phyloP scores from a whole-genome alignment of 345 rosid species.

The Kernera saxatilis region DNA sequence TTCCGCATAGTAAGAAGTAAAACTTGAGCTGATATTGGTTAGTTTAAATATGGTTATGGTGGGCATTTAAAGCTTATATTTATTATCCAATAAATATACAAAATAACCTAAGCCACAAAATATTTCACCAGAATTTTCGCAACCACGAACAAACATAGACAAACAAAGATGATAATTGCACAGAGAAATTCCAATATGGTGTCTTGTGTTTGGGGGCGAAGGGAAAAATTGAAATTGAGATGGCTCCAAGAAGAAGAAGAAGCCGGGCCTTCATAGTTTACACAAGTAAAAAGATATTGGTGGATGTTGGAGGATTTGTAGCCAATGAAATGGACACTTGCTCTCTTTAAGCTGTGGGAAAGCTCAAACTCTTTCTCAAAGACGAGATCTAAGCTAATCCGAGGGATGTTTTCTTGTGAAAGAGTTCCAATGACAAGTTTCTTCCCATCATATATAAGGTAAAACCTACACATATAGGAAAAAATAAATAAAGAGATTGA shows the following conservation, averaged over 20 bases:
- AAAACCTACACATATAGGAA: conserved; percentile 58
- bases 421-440: conserved; percentile 62
- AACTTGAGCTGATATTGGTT: background rate
- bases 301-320: conserved; percentile 40
- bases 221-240: background rate
- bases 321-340: conserved; percentile 53
- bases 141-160: background rate
- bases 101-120: background rate
- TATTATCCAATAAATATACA: conserved; percentile 4
- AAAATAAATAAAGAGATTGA: background rate
- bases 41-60: background rate
- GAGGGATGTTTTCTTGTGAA: conserved; percentile 44
- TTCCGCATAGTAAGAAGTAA: conserved; percentile 4
- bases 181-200: too few species aligned
- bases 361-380: conserved; percentile 73
- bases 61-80: conserved; percentile 19
- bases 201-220: too few species aligned
- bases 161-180: background rate
- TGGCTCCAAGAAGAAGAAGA: conserved; percentile 8
- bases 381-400: conserved; percentile 56
- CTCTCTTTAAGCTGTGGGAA: conserved; percentile 56
- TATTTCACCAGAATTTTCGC: background rate
- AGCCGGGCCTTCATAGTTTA: conserved; percentile 94
- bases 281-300: background rate
- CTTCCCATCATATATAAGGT: conserved; percentile 46